Evolutionary conservation across 163 green algal species (phyloP).

Genomic region (Coccomyxa subellipsoidea): DNA sequence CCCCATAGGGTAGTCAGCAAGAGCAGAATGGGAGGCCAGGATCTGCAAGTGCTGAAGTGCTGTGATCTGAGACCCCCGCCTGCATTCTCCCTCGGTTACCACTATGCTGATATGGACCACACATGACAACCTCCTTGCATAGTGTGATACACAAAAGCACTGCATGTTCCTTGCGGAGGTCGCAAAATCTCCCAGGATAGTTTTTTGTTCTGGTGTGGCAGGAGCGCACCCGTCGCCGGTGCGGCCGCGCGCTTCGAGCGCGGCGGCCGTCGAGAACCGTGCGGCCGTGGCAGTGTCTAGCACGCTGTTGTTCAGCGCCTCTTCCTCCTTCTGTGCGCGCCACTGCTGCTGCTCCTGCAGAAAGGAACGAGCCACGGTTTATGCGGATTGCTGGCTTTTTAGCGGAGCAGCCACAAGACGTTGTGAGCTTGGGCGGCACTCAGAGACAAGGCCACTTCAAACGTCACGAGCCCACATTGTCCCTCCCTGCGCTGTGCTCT

Average conservation of each 20-base stretch:
- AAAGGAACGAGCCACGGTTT: background rate
- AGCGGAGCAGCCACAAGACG: too few relatives aligned
- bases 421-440: too few relatives aligned
- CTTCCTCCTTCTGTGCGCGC: slow-evolving; percentile 64
- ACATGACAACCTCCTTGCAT: background rate
- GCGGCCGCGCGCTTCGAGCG: slow-evolving; percentile 39
- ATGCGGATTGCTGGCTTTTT: too few relatives aligned
- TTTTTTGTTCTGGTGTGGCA: background rate
- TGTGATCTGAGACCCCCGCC: slow-evolving; percentile 7
- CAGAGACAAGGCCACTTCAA: too few relatives aligned
- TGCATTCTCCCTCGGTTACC: background rate
- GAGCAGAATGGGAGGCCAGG: background rate
- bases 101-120: background rate
- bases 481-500: too few relatives aligned
- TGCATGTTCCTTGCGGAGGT: too few relatives aligned
- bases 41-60: background rate
- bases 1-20: background rate
- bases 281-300: slow-evolving; percentile 69
- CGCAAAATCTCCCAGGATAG: too few relatives aligned
- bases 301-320: slow-evolving; percentile 57
- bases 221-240: background rate
- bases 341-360: slow-evolving; percentile 67
- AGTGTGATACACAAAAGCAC: background rate
- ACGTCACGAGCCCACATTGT: too few relatives aligned
- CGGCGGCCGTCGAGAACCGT: slow-evolving; percentile 77